Percentiles rank a stretch among this genome's conserved stretches.
phyloP scores from a whole-genome alignment of 1,284 basidiomycete genomes.

The Cutaneotrichosporon sp. region DNA sequence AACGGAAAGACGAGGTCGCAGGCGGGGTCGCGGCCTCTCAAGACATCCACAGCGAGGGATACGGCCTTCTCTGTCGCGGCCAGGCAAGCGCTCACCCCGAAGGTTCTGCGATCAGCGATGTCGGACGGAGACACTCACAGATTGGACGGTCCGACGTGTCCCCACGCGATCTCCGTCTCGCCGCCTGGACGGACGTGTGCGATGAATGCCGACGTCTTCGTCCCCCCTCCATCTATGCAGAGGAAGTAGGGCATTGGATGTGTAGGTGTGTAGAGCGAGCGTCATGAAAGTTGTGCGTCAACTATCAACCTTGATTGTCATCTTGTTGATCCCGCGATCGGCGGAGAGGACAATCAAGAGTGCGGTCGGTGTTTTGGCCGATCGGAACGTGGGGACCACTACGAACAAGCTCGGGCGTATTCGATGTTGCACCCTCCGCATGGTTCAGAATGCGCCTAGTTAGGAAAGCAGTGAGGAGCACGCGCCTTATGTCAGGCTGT shows the following conservation, averaged over 20 bases:
- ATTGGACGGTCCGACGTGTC: slow-evolving; percentile 19
- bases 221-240: slow-evolving; percentile 24
- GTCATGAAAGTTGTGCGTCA: too few relatives aligned
- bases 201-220: slow-evolving; percentile 16
- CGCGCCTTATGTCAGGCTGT: too few relatives aligned
- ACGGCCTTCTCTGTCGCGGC: slow-evolving; percentile 7
- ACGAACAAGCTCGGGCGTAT: too few relatives aligned
- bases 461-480: too few relatives aligned
- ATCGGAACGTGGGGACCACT: too few relatives aligned
- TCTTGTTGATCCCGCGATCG: too few relatives aligned
- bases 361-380: too few relatives aligned
- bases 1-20: not conserved
- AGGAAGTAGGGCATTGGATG: slow-evolving; percentile 13
- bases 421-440: too few relatives aligned
- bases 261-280: too few relatives aligned
- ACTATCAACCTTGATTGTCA: too few relatives aligned
- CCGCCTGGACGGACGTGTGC: not conserved
- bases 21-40: not conserved
- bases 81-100: slow-evolving; percentile 11
- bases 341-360: too few relatives aligned
- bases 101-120: slow-evolving; percentile 9
- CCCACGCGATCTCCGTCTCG: not conserved
- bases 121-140: slow-evolving; percentile 9
- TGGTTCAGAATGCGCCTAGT: too few relatives aligned
- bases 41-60: not conserved